Conservation (phyloP, 164 flowering plant species). For the Tetracentron sinense region DNA sequence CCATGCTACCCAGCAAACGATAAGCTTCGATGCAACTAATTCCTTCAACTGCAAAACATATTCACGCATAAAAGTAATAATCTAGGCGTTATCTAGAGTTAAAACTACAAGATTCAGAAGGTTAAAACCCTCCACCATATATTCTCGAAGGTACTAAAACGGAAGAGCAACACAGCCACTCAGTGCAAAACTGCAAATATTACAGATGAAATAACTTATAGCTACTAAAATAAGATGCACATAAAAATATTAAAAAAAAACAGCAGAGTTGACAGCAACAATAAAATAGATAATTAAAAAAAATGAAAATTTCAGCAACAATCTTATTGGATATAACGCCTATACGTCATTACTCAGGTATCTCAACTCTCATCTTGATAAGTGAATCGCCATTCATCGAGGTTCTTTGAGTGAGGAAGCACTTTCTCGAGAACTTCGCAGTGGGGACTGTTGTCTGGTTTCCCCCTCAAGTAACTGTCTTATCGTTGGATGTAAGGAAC, state of each 20-base stretch:
- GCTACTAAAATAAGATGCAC: not conserved
- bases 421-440: not conserved
- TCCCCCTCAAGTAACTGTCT: not conserved
- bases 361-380: not conserved
- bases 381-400: not conserved
- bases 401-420: not conserved
- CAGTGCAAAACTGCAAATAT: too few relatives aligned
- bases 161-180: too few relatives aligned
- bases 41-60: too few relatives aligned
- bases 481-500: conserved; percentile 1
- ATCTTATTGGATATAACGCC: conserved; percentile 12
- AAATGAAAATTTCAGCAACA: not conserved
- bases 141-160: too few relatives aligned
- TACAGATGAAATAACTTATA: not conserved
- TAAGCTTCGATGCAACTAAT: too few relatives aligned
- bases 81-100: too few relatives aligned
- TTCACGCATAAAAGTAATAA: too few relatives aligned
- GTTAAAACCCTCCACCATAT: too few relatives aligned
- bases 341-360: conserved; percentile 2
- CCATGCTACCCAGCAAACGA: too few relatives aligned
- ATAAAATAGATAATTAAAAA: not conserved
- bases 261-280: too few relatives aligned
- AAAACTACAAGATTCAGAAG: too few relatives aligned
- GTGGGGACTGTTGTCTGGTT: conserved; percentile 6
- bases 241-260: not conserved